Evolutionary conservation across 208 protist species (phyloP).

Genomic region (Crithidia expoeki): DNA sequence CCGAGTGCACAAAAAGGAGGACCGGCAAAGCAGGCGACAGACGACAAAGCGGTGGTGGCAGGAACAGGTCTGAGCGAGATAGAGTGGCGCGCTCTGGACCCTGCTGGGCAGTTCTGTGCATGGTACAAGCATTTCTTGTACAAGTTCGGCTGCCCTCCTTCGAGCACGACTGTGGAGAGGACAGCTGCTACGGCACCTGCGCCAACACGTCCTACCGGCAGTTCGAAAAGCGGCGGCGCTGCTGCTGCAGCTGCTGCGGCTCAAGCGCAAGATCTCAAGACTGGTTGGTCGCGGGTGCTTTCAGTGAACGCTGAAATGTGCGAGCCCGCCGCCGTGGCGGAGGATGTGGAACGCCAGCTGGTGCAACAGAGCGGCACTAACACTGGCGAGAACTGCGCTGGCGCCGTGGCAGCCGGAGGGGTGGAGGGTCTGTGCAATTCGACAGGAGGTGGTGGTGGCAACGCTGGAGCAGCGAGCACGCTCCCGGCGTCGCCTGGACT

Average conservation of each 20-base stretch:
- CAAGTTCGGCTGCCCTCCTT: conserved; percentile 29
- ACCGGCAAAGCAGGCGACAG: not conserved
- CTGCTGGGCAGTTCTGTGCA: conserved; percentile 20
- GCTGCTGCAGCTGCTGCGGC: conserved; percentile 13
- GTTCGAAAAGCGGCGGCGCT: conserved; percentile 9
- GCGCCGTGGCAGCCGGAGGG: not conserved
- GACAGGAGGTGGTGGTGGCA: not conserved
- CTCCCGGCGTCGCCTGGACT: not conserved
- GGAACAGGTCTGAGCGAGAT: not conserved
- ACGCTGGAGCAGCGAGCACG: not conserved
- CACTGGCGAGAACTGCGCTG: not conserved
- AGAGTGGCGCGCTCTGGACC: conserved; percentile 16
- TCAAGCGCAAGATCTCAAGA: conserved; percentile 12
- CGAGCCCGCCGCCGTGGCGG: conserved; percentile 7
- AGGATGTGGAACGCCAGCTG: conserved; percentile 8
- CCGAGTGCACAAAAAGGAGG: not conserved
- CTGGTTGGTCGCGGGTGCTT: conserved; percentile 20
- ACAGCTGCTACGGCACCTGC: not conserved
- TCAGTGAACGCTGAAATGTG: conserved; percentile 10
- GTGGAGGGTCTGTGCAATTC: not conserved
- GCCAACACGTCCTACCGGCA: not conserved
- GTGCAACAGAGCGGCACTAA: not conserved
- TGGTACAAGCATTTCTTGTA: conserved; percentile 31
- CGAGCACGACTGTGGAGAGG: not conserved
- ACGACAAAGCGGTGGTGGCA: not conserved